phyloP scores from a whole-genome alignment of 768 basidiomycete species.

The Hemileccinum rubropunctum region DNA sequence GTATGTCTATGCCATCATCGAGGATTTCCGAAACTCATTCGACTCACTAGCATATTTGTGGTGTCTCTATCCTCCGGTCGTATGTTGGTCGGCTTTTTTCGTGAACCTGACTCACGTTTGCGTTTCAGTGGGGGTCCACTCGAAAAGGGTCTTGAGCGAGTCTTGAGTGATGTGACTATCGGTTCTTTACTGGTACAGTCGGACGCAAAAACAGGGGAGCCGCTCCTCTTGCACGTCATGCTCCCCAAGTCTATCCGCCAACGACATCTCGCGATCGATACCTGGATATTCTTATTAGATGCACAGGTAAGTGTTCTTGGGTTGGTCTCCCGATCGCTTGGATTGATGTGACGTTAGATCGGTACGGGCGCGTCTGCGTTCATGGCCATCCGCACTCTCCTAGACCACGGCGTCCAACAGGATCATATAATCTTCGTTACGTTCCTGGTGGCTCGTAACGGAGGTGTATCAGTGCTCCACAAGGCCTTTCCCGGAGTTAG shows the following conservation, averaged over 20 bases:
- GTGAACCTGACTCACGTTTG: not conserved
- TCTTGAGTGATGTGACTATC: conserved; percentile 80
- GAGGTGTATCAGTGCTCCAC: conserved; percentile 74
- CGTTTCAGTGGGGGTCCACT: conserved; percentile 76
- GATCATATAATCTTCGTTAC: conserved; percentile 87
- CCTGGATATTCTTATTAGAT: conserved; percentile 88
- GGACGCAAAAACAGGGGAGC: conserved; percentile 81
- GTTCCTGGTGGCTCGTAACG: conserved; percentile 81
- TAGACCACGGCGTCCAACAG: conserved; percentile 89
- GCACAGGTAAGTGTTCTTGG: conserved; percentile 58
- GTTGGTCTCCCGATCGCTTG: not conserved
- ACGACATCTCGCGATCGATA: conserved; percentile 57
- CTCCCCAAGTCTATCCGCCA: conserved; percentile 74
- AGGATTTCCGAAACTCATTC: not conserved
- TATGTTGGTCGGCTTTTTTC: conserved; percentile 36
- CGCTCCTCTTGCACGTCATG: conserved; percentile 76
- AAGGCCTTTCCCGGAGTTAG: conserved; percentile 83
- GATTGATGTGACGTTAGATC: conserved; percentile 50
- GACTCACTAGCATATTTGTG: conserved; percentile 64
- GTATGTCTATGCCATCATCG: conserved; percentile 34
- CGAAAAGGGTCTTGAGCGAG: conserved; percentile 86
- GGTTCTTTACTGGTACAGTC: conserved; percentile 92
- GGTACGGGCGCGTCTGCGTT: conserved; percentile 91
- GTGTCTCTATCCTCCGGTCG: conserved; percentile 88
- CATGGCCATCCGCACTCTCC: conserved; percentile 91